Base-by-base conservation (phyloP, 768 basidiomycete species). In the Termitomyces sp. region DNA sequence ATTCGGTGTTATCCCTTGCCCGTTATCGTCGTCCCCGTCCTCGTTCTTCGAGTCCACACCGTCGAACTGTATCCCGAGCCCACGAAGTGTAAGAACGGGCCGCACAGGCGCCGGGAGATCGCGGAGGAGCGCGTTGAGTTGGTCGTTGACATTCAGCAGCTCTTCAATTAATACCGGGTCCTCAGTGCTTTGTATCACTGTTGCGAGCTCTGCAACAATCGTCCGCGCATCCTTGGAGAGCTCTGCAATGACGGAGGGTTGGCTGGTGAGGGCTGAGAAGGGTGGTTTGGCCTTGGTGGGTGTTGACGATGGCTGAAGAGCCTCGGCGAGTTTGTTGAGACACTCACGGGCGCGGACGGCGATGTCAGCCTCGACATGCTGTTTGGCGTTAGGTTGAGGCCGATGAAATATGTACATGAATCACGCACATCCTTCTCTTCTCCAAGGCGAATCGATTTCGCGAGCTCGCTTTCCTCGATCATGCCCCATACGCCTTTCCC, bases 401-500 rank as follows among this genome's bases (percentile, higher is more conserved):
- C 18, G 16, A 51, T 12, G 18, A 10, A n/a, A 52, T 13, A 38
- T 6, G 24, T 53, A 38, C 38, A 9, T 6, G 35, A 16, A 42
- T 28, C 46, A 62, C 69, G 9, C 12, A 81, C 80, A 72, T 80
- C 79, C 71, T 80, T 80, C 74, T 81, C 81, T 66, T 85, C 81
- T 45, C 68, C 70, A 57, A 80, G 73, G 53, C 84, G 75, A 56
- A 92, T 85, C 14, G 83, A 80, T 69, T 80, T 83, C 3, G 91
- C 91, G 30, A 93, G 74, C 69, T 90, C 86, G 69, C 90, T 92
- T 60, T 90, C 88, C 69, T 93, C 89, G 54, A 92, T 89, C 83
- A 92, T 81, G 0, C 82, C 83, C 91, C 91, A 93, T 13, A 93
- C 80, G 1, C 88, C 88, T 64, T 84, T 91, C 1, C 80, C 79